Evolutionary conservation across 129 eudicot species (phyloP).

Genomic region (Centaurea solstitialis): DNA sequence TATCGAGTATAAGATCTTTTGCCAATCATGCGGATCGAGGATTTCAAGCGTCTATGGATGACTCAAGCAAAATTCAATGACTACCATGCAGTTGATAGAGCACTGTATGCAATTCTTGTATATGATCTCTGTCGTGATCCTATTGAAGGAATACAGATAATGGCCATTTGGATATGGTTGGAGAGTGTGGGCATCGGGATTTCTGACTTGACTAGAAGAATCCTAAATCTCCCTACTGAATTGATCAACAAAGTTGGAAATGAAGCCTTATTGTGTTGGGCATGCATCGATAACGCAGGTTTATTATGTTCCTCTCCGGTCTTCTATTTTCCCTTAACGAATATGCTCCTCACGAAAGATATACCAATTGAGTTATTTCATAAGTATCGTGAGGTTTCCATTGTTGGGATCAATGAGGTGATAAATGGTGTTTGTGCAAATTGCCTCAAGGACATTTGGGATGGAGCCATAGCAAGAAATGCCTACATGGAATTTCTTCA

Average conservation of each 20-base stretch:
- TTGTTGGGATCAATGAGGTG: constrained; percentile 23
- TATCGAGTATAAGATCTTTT: background rate
- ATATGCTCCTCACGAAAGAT: constrained; percentile 27
- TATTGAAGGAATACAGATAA: constrained; percentile 45
- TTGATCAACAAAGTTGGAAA: constrained; percentile 45
- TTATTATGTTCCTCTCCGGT: constrained; percentile 1
- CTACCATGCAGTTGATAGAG: constrained; percentile 51
- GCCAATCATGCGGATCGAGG: background rate
- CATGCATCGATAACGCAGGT: constrained; percentile 21
- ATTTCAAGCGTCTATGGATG: constrained; percentile 2
- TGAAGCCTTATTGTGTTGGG: constrained; percentile 52
- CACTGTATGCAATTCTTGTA: constrained; percentile 44
- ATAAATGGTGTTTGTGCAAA: constrained; percentile 35
- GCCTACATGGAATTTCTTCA: constrained; percentile 17
- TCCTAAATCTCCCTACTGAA: constrained; percentile 29
- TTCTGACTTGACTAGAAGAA: constrained; percentile 23
- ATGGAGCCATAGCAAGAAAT: constrained; percentile 34
- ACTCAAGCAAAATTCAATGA: constrained; percentile 27
- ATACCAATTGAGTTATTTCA: constrained; percentile 43
- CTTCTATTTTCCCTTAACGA: constrained; percentile 43
- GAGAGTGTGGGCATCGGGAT: constrained; percentile 32
- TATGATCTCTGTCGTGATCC: constrained; percentile 57
- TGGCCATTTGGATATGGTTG: constrained; percentile 77
- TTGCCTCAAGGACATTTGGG: constrained; percentile 49
- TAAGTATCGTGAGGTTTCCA: constrained; percentile 2